Base-by-base conservation (phyloP, 2,329 filamentous ascomycete species). In the Dactylellina cionopaga region DNA sequence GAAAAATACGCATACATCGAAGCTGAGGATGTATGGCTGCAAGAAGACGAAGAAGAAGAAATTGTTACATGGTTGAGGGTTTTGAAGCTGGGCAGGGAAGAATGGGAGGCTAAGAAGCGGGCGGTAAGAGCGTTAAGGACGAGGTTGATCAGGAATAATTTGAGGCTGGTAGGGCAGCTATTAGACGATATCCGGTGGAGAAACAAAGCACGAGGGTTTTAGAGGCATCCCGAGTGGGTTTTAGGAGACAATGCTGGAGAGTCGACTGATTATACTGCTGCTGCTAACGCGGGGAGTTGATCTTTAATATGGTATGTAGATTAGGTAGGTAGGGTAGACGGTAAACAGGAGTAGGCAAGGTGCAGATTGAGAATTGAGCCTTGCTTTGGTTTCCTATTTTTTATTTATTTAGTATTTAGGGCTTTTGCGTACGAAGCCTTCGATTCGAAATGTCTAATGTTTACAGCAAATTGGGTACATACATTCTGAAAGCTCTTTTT, bases 31-130 rank as follows among this genome's bases (percentile, higher is more conserved):
- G 77, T 77, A 1, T 79, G 77, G 75, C 41, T 77, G 33, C 76
- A 77, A 35, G 68, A 74, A 9, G 74, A 76, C 7, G 70, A 64
- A 3, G 76, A 77, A 59, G 74, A 62, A 15, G 78, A 78, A 13
- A 75, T 79, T 31, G 75, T 77, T 44, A 76, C 76, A 1, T 74
- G 77, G 17, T 69, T 70, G 13, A 60, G 75, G 51, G 75, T 78
- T 29, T 35, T 79, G 25, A 73, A 71, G 37, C 75, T 77, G 22
- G 64, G 59, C 90, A 0, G 89, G 92, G 80, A 86, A 89, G 77
- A 90, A 89, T 83, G 92, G 90, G 76, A 87, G 90, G 76, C 87
- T 5, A 65, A 54, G 37, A 72, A 72, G 54, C 17, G 68, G 13
- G 47, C 47, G 2, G 68, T 72, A 5, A 51, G 68, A 24, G 52